Conservation (phyloP, 2,329 filamentous ascomycete species). For the Rhynchosporium graminicola region DNA sequence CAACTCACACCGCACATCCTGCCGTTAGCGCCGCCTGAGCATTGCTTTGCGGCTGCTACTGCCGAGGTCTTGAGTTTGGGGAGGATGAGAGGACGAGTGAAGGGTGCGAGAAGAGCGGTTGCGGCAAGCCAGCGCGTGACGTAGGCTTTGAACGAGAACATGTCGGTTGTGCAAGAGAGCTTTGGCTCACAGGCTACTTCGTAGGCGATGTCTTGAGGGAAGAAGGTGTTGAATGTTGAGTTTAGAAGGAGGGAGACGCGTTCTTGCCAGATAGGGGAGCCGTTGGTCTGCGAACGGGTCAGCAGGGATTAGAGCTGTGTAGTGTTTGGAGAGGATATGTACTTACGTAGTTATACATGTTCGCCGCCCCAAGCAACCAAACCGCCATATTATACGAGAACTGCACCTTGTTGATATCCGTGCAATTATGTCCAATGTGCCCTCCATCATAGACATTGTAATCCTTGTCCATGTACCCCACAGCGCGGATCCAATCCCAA, state of each 20-base stretch:
- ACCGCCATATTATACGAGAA: slow-evolving; percentile 73
- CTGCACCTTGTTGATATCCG: slow-evolving; percentile 56
- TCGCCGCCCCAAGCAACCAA: slow-evolving; percentile 55
- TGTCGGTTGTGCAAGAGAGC: slow-evolving; percentile 60
- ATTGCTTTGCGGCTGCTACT: slow-evolving; percentile 55
- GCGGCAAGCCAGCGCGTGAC: slow-evolving; percentile 61
- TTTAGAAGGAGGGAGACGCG: slow-evolving; percentile 42
- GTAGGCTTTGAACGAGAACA: slow-evolving; percentile 67
- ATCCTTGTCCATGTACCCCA: slow-evolving; percentile 58
- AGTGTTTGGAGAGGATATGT: not conserved
- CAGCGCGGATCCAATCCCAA: slow-evolving; percentile 63
- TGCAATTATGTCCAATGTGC: slow-evolving; percentile 49
- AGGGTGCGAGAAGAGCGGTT: slow-evolving; percentile 59
- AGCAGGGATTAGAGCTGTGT: slow-evolving; percentile 56
- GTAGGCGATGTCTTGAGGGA: slow-evolving; percentile 56
- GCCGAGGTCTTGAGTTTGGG: slow-evolving; percentile 58
- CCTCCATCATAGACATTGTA: slow-evolving; percentile 61
- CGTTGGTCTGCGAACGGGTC: slow-evolving; percentile 38
- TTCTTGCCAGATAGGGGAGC: slow-evolving; percentile 42
- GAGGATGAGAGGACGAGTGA: slow-evolving; percentile 56
- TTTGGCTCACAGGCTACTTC: slow-evolving; percentile 60
- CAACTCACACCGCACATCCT: slow-evolving; percentile 63
- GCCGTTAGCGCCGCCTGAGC: slow-evolving; percentile 58
- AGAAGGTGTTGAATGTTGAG: slow-evolving; percentile 41
- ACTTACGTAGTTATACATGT: slow-evolving; percentile 52